Evolutionary conservation across 176 grass and related monocot species (phyloP), one percentile per base, ranked within the genome.

Genomic region (Triticum monococcum): DNA sequence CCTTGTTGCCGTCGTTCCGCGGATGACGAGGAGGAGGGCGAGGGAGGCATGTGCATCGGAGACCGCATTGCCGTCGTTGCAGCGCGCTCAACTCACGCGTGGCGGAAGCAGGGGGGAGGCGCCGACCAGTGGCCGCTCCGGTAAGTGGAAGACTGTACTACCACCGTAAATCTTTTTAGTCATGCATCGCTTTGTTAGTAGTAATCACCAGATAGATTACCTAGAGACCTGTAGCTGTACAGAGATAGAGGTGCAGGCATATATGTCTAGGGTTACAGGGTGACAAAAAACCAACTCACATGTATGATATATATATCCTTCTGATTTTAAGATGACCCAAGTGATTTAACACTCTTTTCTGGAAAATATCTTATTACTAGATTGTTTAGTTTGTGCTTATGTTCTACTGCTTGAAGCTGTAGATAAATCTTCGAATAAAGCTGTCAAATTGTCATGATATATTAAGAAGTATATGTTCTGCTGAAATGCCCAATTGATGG

Each of bases 371-470:
- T 8, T 57, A 22, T 18, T 7, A 20, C 20, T 57, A 57, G 52
- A 57, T 57, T 57, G 16, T 8, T 18, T 57, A 57, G 52, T 57
- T 57, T 57, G 5, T 8, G 52, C 1, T 57, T 57, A 57, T 2
- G 18, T 57, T 0, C 52, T 7, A 57, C 2, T 22, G 18, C 52
- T 57, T 57, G 52, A 57, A 57, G 52, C 52, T 57, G 52, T 57
- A 57, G 18, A 57, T 57, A 20, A 52, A 52, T 52, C 14, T 17
- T 52, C 0, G 1, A 52, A 52, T 52, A 52, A 59, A 81, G 13
- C 4, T 87, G 41, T 66, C 57, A 64, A 67, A 71, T 20, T 75
- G 43, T 65, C 54, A 68, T 77, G 8, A 76, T 68, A 87, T 35
- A 69, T n/a, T 64, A 70, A 5, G 45, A 52, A 50, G 45, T 75